Evolutionary conservation across 1,284 basidiomycete genomes (phyloP).

Genomic region (Sporisorium exsertum): DNA sequence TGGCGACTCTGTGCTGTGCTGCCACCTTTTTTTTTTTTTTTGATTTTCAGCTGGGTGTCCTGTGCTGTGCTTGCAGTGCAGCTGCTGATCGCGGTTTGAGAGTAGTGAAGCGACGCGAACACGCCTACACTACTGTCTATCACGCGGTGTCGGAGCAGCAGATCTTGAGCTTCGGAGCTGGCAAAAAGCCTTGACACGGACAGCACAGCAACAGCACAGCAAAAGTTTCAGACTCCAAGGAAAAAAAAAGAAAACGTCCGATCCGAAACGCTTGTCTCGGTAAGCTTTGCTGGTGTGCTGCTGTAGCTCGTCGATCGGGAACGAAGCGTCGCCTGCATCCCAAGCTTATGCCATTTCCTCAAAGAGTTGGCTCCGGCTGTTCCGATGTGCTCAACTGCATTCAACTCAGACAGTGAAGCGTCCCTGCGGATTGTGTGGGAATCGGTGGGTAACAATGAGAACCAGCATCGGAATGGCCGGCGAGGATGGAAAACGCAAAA

Average conservation of each 20-base stretch:
- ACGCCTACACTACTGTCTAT: not conserved
- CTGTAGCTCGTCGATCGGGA: slow-evolving; percentile 9
- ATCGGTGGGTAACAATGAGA: no score
- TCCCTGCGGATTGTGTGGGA: no score
- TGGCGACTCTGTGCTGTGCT: not conserved
- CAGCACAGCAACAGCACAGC: slow-evolving; percentile 2
- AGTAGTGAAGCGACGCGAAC: not conserved
- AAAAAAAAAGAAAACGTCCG: not conserved
- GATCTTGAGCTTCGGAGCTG: slow-evolving; percentile 2
- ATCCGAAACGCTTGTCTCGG: not conserved
- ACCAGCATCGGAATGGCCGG: no score
- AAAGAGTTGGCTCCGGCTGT: not conserved
- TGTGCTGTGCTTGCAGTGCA: not conserved
- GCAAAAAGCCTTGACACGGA: not conserved
- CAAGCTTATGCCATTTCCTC: not conserved
- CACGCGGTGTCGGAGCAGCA: not conserved
- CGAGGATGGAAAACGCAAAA: no score
- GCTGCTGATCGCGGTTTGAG: not conserved
- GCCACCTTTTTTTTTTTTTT: no score
- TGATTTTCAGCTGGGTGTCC: not conserved
- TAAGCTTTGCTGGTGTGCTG: not conserved
- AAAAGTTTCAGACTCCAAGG: not conserved
- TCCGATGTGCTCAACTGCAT: not conserved
- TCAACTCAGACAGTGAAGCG: no score
- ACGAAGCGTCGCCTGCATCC: not conserved